Percentiles rank a stretch among this genome's conserved stretches.
phyloP scores from a whole-genome alignment of 2,329 filamentous ascomycete species.

The Hypoxylon sp. region DNA sequence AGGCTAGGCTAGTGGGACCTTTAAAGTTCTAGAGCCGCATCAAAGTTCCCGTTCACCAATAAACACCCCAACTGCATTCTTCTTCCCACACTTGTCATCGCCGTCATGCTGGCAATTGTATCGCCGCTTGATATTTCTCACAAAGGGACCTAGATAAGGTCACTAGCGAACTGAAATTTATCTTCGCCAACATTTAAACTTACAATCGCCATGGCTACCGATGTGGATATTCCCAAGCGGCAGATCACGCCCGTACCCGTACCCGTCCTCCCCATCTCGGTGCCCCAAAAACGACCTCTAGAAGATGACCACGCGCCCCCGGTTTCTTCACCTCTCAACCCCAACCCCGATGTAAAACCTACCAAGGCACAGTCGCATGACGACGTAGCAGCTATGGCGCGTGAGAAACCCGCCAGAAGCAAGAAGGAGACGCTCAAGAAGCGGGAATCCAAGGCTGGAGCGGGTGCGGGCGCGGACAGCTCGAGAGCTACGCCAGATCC shows the following conservation, averaged over 20 bases:
- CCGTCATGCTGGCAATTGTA: background rate
- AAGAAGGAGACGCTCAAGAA: constrained; percentile 79
- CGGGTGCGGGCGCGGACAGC: constrained; percentile 61
- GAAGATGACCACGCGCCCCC: constrained; percentile 78
- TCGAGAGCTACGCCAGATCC: constrained; percentile 69
- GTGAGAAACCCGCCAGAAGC: constrained; percentile 64
- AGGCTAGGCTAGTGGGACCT: no score
- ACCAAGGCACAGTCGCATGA: constrained; percentile 55
- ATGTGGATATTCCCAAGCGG: constrained; percentile 48
- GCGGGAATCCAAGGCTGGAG: constrained; percentile 70
- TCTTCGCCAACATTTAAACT: constrained; percentile 4
- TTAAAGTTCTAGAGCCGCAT: constrained; percentile 30
- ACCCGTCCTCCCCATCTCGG: constrained; percentile 55
- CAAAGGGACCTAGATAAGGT: background rate
- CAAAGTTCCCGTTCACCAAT: constrained; percentile 11
- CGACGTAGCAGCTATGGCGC: constrained; percentile 55
- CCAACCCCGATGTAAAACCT: constrained; percentile 63
- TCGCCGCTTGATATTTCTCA: background rate
- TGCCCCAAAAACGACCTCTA: constrained; percentile 74
- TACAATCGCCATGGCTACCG: constrained; percentile 48
- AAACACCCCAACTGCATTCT: constrained; percentile 16
- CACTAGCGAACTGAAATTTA: constrained; percentile 10
- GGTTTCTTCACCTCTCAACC: constrained; percentile 80
- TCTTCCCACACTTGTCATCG: background rate
- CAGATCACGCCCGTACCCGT: constrained; percentile 50